phyloP scores from a whole-genome alignment of 116 monocot species.

The Zostera marina region DNA sequence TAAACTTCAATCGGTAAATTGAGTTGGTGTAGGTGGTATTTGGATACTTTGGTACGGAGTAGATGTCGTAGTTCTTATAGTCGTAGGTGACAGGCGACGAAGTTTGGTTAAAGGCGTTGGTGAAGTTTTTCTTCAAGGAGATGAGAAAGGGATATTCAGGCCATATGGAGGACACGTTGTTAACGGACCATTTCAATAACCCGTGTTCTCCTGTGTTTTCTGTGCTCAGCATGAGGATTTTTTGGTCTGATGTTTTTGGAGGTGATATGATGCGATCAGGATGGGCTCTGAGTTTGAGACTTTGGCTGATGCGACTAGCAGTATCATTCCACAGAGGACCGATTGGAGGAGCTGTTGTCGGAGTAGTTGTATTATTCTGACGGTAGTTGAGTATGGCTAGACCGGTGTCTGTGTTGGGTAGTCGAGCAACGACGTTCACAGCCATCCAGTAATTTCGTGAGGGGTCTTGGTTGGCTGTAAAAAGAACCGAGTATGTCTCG shows the following conservation, averaged over 20 bases:
- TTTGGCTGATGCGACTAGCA: constrained; percentile 25
- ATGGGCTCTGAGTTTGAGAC: constrained; percentile 23
- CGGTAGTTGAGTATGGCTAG: constrained; percentile 61
- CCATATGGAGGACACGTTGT: constrained; percentile 36
- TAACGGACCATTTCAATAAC: constrained; percentile 26
- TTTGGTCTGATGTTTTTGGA: constrained; percentile 16
- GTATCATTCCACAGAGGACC: constrained; percentile 74
- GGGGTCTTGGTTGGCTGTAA: constrained; percentile 45
- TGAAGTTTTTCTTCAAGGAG: constrained; percentile 20
- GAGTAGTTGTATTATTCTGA: constrained; percentile 18
- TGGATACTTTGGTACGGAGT: constrained; percentile 3
- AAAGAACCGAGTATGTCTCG: constrained; percentile 60
- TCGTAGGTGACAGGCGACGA: constrained; percentile 37
- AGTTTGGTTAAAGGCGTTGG: constrained; percentile 10
- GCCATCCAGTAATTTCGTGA: constrained; percentile 54
- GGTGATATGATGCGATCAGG: constrained; percentile 18
- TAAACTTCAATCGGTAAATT: constrained; percentile 24
- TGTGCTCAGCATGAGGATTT: constrained; percentile 40
- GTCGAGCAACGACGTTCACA: constrained; percentile 47
- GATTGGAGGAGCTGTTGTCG: constrained; percentile 25
- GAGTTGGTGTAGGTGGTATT: constrained; percentile 25
- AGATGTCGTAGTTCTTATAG: constrained; percentile 34
- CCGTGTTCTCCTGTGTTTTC: constrained; percentile 45
- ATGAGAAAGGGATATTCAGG: constrained; percentile 41
- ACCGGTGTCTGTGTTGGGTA: constrained; percentile 43